A percentile compares a stretch with the other conserved stretches of the same genome.
These are phyloP conservation scores for Teratosphaeria epicoccoides DNA, from an alignment of 2,329 filamentous ascomycete species.

Conservation along the genomic window DNA sequence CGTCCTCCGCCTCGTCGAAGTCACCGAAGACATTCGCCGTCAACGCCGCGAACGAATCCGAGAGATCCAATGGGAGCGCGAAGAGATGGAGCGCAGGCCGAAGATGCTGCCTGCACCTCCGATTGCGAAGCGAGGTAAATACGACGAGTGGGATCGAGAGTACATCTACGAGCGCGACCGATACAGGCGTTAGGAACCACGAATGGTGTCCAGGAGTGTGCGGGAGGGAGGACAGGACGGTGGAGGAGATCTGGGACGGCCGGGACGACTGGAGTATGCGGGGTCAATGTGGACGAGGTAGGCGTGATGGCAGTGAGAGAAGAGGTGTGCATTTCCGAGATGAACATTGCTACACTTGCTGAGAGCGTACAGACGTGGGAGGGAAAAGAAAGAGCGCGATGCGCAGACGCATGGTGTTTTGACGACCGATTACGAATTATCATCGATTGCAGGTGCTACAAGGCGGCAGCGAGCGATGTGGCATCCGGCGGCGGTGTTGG, in stretches of 20 bases:
- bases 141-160: slow-evolving; percentile 59
- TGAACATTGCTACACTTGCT: not conserved
- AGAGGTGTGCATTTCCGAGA: not conserved
- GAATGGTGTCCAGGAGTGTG: not conserved
- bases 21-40: slow-evolving; percentile 72
- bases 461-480: too few species aligned
- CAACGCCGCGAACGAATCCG: slow-evolving; percentile 48
- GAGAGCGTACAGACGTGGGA: too few species aligned
- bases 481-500: too few species aligned
- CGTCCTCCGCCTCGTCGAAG: slow-evolving; percentile 68
- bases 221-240: not conserved
- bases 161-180: slow-evolving; percentile 49
- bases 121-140: slow-evolving; percentile 33
- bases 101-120: slow-evolving; percentile 33
- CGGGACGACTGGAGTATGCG: not conserved
- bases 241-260: not conserved
- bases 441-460: too few species aligned
- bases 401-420: too few species aligned
- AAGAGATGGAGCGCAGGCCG: slow-evolving; percentile 41
- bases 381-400: too few species aligned
- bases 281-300: not conserved
- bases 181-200: slow-evolving; percentile 5
- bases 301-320: not conserved
- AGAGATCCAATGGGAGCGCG: slow-evolving; percentile 52
- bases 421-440: too few species aligned